phyloP scores from a whole-genome alignment of 768 basidiomycete species.

The Boletus rex-veris region DNA sequence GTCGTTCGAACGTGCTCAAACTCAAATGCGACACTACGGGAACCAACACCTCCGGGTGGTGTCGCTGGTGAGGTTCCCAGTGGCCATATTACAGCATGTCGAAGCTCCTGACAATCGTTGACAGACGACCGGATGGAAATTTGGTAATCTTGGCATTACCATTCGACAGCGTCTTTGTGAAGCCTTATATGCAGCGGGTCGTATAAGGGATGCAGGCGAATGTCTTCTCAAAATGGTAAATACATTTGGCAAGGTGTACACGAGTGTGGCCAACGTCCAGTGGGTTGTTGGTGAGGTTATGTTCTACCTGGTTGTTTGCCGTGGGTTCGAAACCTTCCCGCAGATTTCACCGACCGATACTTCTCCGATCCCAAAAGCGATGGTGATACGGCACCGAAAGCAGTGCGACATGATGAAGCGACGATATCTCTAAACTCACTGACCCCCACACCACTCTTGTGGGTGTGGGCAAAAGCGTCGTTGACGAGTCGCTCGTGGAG shows the following conservation, averaged over 20 bases:
- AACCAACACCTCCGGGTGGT: background rate
- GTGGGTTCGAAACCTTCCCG: background rate
- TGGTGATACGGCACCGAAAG: background rate
- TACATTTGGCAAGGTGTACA: background rate
- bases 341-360: background rate
- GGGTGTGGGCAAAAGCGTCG: background rate
- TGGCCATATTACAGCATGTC: background rate
- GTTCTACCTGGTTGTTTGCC: background rate
- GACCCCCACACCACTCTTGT: background rate
- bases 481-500: background rate
- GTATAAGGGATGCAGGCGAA: background rate
- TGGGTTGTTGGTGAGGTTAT: background rate
- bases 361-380: background rate
- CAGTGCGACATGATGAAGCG: no score
- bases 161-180: background rate
- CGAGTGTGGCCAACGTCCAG: background rate
- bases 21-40: background rate
- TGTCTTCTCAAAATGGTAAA: background rate
- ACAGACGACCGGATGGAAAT: background rate
- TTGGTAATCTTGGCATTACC: background rate
- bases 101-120: background rate
- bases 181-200: background rate
- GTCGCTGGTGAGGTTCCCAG: background rate
- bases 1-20: background rate
- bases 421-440: background rate